These are phyloP conservation scores for Ustilago nuda DNA, from an alignment of 1,284 basidiomycete genomes.

Conservation along the genomic window DNA sequence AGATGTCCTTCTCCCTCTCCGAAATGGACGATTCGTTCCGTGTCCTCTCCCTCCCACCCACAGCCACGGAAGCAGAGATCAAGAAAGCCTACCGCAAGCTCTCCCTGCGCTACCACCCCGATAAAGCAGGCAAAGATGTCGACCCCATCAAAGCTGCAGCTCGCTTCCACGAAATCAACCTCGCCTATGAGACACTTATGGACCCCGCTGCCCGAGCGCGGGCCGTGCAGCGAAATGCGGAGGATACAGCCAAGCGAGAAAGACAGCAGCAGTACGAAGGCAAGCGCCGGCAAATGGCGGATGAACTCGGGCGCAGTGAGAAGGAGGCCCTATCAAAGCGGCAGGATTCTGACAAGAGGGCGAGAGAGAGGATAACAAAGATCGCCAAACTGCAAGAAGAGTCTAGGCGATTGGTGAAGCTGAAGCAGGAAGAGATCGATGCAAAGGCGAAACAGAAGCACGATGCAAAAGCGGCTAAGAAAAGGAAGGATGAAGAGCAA, in stretches of 20 bases:
- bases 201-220: constrained; percentile 85
- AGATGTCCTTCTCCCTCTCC: constrained; percentile 25
- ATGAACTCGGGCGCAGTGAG: constrained; percentile 86
- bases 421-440: constrained; percentile 41
- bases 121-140: constrained; percentile 63
- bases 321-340: constrained; percentile 76
- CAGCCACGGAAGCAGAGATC: constrained; percentile 84
- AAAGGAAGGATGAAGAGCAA: constrained; percentile 26
- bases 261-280: constrained; percentile 81
- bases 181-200: constrained; percentile 84
- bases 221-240: constrained; percentile 81
- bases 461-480: constrained; percentile 16
- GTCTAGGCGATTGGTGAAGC: constrained; percentile 45
- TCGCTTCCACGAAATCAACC: constrained; percentile 87
- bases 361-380: constrained; percentile 25
- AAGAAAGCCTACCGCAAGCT: constrained; percentile 76
- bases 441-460: constrained; percentile 22
- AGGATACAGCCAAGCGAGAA: constrained; percentile 78
- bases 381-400: constrained; percentile 44
- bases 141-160: constrained; percentile 72
- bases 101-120: constrained; percentile 61
- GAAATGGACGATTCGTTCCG: constrained; percentile 56
- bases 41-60: constrained; percentile 76
- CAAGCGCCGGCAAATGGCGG: constrained; percentile 82
- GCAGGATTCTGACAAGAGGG: constrained; percentile 70